Evolutionary conservation across 192 early-diverging fungal genomes (phyloP).

Genomic region (Coemansia sp.): DNA sequence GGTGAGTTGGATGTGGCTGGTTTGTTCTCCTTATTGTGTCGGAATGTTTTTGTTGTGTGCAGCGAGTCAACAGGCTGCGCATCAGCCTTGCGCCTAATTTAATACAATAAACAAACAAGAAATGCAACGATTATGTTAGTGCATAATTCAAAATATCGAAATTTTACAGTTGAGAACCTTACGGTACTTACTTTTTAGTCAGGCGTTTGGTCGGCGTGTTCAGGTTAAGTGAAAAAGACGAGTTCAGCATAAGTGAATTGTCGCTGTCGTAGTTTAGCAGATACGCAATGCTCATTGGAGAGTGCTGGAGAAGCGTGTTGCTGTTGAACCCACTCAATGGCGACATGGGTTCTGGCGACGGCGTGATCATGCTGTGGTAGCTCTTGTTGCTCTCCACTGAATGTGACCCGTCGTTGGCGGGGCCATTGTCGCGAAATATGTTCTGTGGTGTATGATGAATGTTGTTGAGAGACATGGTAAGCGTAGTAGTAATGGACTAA

Average conservation of each 20-base stretch:
- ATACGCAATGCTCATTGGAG: neutral
- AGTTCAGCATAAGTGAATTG: neutral
- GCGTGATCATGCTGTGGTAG: slow-evolving; percentile 7
- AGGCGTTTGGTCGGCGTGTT: slow-evolving; percentile 1
- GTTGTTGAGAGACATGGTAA: too few relatives aligned
- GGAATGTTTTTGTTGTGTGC: neutral
- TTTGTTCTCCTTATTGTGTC: neutral
- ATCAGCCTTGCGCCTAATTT: neutral
- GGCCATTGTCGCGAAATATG: neutral
- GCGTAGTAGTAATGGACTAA: too few relatives aligned
- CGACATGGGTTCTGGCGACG: neutral
- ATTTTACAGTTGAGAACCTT: neutral
- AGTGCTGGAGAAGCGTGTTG: neutral
- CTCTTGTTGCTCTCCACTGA: slow-evolving; percentile 3
- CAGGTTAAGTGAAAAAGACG: neutral
- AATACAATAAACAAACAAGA: neutral
- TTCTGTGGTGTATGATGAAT: too few relatives aligned
- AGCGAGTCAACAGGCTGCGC: neutral
- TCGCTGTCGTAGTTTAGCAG: neutral
- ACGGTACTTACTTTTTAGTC: neutral
- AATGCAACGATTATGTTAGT: neutral
- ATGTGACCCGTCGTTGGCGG: neutral
- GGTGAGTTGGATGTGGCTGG: neutral
- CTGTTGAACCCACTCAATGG: neutral
- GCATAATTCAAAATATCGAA: neutral